Evolutionary conservation across 768 basidiomycete genomes (phyloP).

Genomic region (Boletus sensibilis): DNA sequence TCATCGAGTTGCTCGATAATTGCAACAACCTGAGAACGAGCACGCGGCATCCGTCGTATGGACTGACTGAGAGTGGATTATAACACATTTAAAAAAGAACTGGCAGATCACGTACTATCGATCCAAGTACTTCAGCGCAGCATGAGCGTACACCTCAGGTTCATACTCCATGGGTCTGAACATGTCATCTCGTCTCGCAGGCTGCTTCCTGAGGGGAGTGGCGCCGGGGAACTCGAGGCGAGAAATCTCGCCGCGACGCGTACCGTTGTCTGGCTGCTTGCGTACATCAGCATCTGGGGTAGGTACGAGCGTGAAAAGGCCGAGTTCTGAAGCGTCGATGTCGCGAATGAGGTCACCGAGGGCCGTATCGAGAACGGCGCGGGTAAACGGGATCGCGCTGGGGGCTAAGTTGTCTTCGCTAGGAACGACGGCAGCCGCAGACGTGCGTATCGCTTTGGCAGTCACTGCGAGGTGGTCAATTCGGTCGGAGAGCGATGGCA

Average conservation of each 20-base stretch:
- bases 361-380: conserved; percentile 58
- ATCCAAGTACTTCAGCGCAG: conserved; percentile 74
- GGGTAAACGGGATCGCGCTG: conserved; percentile 47
- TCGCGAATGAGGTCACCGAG: conserved; percentile 81
- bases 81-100: conserved; percentile 20
- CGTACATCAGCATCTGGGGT: conserved; percentile 33
- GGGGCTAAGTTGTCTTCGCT: conserved; percentile 17
- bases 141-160: conserved; percentile 73
- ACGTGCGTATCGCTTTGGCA: conserved; percentile 49
- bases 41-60: conserved; percentile 50
- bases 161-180: conserved; percentile 46
- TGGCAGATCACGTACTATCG: conserved; percentile 56
- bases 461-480: conserved; percentile 62
- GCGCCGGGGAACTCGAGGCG: conserved; percentile 69
- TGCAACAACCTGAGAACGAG: conserved; percentile 38
- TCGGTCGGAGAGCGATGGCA: conserved; percentile 62
- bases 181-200: conserved; percentile 38
- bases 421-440: conserved; percentile 37
- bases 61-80: conserved; percentile 39
- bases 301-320: conserved; percentile 63
- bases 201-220: conserved; percentile 59
- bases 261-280: conserved; percentile 25
- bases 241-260: conserved; percentile 45
- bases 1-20: conserved; percentile 41
- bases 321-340: conserved; percentile 72